Percentiles rank a stretch among this genome's conserved stretches.
Evolutionary conservation across 2,329 filamentous ascomycete species (phyloP).

Genomic region (Ophiostoma piceae): DNA sequence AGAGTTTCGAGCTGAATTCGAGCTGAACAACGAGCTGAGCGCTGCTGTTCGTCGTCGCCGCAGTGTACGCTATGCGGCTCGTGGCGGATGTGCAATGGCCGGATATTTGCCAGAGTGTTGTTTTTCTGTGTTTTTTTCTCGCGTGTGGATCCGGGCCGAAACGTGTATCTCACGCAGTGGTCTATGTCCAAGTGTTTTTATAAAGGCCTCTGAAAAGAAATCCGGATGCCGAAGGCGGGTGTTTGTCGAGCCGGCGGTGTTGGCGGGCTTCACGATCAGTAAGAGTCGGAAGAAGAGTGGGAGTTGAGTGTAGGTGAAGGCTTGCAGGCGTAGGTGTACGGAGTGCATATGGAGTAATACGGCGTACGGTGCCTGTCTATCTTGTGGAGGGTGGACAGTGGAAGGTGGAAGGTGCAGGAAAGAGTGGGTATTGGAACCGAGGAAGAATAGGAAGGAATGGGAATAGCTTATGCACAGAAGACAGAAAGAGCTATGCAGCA

Average conservation of each 20-base stretch:
- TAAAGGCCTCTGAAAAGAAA: neutral
- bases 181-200: neutral
- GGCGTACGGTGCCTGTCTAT: conserved; percentile 2
- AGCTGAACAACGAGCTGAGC: neutral
- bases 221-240: conserved; percentile 11
- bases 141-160: conserved; percentile 16
- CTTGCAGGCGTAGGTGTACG: neutral
- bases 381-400: neutral
- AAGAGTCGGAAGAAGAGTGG: conserved; percentile 1
- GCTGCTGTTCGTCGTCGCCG: neutral
- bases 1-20: neutral
- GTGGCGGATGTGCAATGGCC: conserved; percentile 16
- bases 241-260: conserved; percentile 17
- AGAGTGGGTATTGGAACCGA: conserved; percentile 8
- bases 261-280: conserved; percentile 9
- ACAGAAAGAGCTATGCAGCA: neutral
- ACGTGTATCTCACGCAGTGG: conserved; percentile 11
- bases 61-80: neutral
- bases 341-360: neutral
- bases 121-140: conserved; percentile 9
- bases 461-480: neutral
- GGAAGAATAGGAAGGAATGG: conserved; percentile 1
- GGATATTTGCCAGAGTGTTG: neutral
- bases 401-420: neutral
- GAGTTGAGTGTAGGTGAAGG: conserved; percentile 4